These are phyloP conservation scores for Eutrema heterophyllum DNA, from an alignment of 345 rosid species.

Conservation along the genomic window DNA sequence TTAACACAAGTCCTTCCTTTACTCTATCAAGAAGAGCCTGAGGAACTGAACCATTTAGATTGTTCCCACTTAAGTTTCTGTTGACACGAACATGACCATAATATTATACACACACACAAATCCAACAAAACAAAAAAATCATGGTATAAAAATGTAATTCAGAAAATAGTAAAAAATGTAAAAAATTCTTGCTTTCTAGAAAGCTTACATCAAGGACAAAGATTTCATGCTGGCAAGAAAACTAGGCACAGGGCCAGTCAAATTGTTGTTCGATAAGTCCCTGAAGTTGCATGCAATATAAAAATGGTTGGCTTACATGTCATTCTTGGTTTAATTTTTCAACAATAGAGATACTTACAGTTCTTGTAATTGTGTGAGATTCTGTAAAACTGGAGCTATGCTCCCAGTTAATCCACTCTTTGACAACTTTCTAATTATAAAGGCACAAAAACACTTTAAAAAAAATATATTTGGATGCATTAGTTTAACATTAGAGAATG, in stretches of 20 bases:
- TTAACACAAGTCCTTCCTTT: constrained; percentile 23
- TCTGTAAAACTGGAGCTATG: constrained; percentile 17
- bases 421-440: constrained; percentile 21
- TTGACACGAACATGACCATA: background rate
- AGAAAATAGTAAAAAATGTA: too few species aligned
- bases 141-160: background rate
- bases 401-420: constrained; percentile 32
- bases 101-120: background rate
- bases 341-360: constrained; percentile 32
- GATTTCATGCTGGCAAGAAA: constrained; percentile 32
- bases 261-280: constrained; percentile 43
- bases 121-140: background rate
- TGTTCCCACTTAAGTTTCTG: constrained; percentile 40
- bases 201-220: constrained; percentile 35
- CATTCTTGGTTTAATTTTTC: background rate
- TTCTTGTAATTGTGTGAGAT: constrained; percentile 26
- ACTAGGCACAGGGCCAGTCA: constrained; percentile 37
- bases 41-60: constrained; percentile 38
- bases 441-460: background rate
- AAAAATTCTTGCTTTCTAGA: background rate
- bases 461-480: background rate
- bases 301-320: background rate
- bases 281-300: constrained; percentile 5
- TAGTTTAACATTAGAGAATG: background rate
- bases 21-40: constrained; percentile 24